Evolutionary conservation across 1,139 yeast genomes (phyloP), one percentile per base, ranked within the genome.

Genomic region (Scheffersomyces cryptocercus): DNA sequence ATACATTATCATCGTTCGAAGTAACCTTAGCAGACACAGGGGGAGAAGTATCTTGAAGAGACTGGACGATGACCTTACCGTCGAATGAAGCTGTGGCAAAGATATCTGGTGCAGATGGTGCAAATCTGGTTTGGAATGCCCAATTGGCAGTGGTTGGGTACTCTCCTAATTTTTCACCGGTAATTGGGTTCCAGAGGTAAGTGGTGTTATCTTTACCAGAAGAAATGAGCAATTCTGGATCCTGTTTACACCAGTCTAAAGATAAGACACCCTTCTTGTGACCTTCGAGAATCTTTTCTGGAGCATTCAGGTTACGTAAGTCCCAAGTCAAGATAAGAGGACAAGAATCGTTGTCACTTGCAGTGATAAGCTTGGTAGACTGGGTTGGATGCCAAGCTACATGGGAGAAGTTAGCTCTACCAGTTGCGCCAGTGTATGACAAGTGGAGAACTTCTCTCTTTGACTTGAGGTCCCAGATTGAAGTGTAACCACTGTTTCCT

Each of bases 21-120:
- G 70, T 62, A 20, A 73, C 77, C 52, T 74, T 69, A 24, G 73
- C 61, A 5, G 75, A 61, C 8, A 71, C 74, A 9, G 84, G 82
- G 20, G 82, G 74, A 26, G 65, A 45, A 20, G 85, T 84, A 60
- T 90, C 97, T 67, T 95, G 99, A 49, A 95, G 72, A 31, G 97
- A 80, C 67, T 91, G 97, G 36, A 93, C 75, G 40, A 81, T 69
- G 46, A 95, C 77, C 62, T 88, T 89, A 45, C 96, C 95, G 64
- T 91, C 98, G 55, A 88, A 88, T 11, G 97, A 88, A 20, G 98
- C 95, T 45, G 91, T 81, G 6, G 98, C 99, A 71, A 95, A 87
- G 45, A 89, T 68, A 49, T 91, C 97, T 4, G 99, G 99, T 24
- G 88, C 82, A 26, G 74, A 66, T 36, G 96, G 96, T 46, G 96